Base-by-base conservation (phyloP, 2,329 filamentous ascomycete species). In the Fusarium sp. region DNA sequence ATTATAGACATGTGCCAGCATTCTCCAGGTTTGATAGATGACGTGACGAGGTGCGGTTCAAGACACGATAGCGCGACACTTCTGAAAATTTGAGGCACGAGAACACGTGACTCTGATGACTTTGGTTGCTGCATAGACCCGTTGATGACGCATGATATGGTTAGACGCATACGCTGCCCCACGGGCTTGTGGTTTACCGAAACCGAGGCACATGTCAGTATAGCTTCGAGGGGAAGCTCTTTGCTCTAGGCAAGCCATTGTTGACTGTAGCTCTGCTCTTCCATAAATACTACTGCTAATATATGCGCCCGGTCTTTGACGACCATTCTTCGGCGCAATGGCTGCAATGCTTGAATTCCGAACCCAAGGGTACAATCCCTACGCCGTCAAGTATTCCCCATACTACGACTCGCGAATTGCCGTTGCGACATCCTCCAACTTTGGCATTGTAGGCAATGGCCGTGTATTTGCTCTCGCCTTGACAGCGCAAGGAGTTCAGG, bases 371-470 rank as follows among this genome's bases (percentile, higher is more conserved):
- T 98, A 89, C 86, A 97, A 98, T 80, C 94, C 94, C 75, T 98
- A 97, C 82, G 93, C 93, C 73, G 94, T 98, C 81, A 97, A 98
- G 82, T 99, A 98, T 85, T 98, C 95, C 57, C 96, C 96, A 9
- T 99, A 98, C 84, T 97, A 97, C 84, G 96, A 98, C 83, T 96
- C 93, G 71, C 91, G 94, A 68, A 89, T 99, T 69, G 95, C 95
- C 59, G 94, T 98, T 74, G 93, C 93, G 29, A 88, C 92, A 3
- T 92, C 94, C n/a, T 90, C 95, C 69, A 98, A 99, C 84, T 99
- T 96, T 82, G 96, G 96, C 38, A 92, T 99, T 38, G 95, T 99
- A 35, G 96, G 96, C 47, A 99, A 99, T 83, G 96, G 96, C 13
- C 89, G 94, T 42, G 82, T 98, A 2, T 98, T 93, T 77, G 90